These are phyloP conservation scores for Aspergillus carlsbadensis DNA, from an alignment of 495 filamentous ascomycete species.

Conservation along the genomic window DNA sequence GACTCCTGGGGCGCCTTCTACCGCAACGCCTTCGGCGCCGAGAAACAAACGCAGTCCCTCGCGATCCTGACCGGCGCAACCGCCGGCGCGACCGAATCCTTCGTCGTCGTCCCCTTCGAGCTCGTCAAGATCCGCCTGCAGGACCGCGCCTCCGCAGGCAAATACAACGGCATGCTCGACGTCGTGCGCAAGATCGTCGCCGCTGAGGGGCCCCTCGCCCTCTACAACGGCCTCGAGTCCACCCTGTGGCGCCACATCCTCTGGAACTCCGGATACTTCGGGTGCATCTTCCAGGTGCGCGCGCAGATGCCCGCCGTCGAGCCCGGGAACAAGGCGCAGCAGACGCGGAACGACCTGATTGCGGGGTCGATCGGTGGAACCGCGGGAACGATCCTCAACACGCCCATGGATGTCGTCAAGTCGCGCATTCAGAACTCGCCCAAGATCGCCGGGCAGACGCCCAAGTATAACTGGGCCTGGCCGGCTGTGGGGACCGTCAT, in stretches of 20 bases:
- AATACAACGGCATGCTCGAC: slow-evolving; percentile 93
- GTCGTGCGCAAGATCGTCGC: slow-evolving; percentile 80
- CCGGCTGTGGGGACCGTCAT: slow-evolving; percentile 79
- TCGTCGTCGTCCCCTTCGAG: slow-evolving; percentile 94
- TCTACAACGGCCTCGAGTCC: slow-evolving; percentile 96
- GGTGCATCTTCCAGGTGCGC: slow-evolving; percentile 95
- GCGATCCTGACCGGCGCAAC: slow-evolving; percentile 91
- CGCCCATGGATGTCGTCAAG: slow-evolving; percentile 97
- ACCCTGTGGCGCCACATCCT: slow-evolving; percentile 96
- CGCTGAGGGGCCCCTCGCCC: slow-evolving; percentile 78
- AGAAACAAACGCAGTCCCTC: slow-evolving; percentile 86
- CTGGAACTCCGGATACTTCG: slow-evolving; percentile 98
- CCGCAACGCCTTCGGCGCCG: slow-evolving; percentile 73
- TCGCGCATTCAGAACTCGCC: slow-evolving; percentile 91
- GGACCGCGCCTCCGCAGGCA: slow-evolving; percentile 88
- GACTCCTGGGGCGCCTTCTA: slow-evolving; percentile 96
- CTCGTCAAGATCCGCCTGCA: slow-evolving; percentile 95
- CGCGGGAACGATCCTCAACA: slow-evolving; percentile 91
- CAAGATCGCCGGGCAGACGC: slow-evolving; percentile 71
- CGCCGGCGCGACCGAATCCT: slow-evolving; percentile 92
- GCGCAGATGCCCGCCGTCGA: slow-evolving; percentile 72
- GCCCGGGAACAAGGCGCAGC: slow-evolving; percentile 66
- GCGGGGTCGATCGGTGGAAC: slow-evolving; percentile 87
- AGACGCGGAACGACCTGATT: slow-evolving; percentile 83
- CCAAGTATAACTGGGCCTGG: slow-evolving; percentile 99